Evolutionary conservation across 176 grass and related monocot species (phyloP), one percentile per base, ranked within the genome.

Genomic region (Phragmites australis): DNA sequence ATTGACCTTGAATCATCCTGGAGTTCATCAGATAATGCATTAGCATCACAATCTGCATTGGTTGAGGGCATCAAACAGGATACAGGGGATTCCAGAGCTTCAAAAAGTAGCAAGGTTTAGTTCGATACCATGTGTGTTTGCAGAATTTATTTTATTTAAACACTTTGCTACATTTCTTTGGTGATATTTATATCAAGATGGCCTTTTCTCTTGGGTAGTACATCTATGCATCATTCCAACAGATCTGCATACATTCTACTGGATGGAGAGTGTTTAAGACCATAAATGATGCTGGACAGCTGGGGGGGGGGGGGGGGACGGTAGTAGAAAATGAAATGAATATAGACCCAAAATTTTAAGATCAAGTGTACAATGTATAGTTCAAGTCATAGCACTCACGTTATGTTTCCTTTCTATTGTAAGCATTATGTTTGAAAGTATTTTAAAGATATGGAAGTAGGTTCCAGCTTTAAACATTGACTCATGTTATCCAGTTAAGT

Each of bases 1-100:
- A 90, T 96, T 74, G 79, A 96, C 31, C 52, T 88, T 32, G 90
- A 93, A 44, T 82, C 90, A 86, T 88, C 87, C 23, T 73, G 53
- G 58, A 86, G 85, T 80, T 90, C 86, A 34, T 90, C 82, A 26
- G 87, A 90, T 26, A 81, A 81, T 65, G 39, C 50, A 17, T 65
- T 87, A 6, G 6, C 75, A 39, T 80, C 76, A 76, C 65, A 25
- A 19, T 83, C 88, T 68, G 87, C 41, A 72, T 21, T 59, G 52
- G 43, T 62, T 67, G 85, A 79, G 19, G 79, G 67, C 76, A 44
- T 83, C 74, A 86, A 92, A 84, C 92, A 93, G 57, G 88, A 94
- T 54, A 90, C 90, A 26, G 95, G 89, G 65, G 87, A 93, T 88
- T 93, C 87, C 40, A 86, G 30, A 67, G 51, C 71, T 78, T 69